Evolutionary conservation across 768 basidiomycete genomes (phyloP).

Genomic region (Pisolithus marmoratus): DNA sequence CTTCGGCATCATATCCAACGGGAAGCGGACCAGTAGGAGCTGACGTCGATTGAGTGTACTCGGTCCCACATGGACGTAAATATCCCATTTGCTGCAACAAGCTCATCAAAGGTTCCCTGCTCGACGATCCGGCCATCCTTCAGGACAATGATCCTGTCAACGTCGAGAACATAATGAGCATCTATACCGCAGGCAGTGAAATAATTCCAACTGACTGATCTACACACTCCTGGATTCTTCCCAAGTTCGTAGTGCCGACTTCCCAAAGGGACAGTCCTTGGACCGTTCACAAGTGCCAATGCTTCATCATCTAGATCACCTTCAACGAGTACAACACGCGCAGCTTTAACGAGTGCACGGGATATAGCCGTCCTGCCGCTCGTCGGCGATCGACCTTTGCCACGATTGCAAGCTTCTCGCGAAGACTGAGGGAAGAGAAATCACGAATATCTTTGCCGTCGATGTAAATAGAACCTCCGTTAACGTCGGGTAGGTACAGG

Average conservation of each 20-base stretch:
- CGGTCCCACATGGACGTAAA: constrained; percentile 89
- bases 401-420: constrained; percentile 83
- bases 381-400: constrained; percentile 62
- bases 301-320: constrained; percentile 16
- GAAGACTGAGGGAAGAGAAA: constrained; percentile 74
- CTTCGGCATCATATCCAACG: constrained; percentile 23
- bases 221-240: constrained; percentile 48
- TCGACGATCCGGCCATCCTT: constrained; percentile 88
- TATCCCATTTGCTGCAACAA: constrained; percentile 62
- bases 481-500: constrained; percentile 84
- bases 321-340: constrained; percentile 22
- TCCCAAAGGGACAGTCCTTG: constrained; percentile 27
- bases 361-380: constrained; percentile 19
- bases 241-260: constrained; percentile 11
- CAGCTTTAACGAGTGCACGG: constrained; percentile 18
- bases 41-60: constrained; percentile 62
- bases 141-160: constrained; percentile 76
- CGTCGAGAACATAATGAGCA: neutral
- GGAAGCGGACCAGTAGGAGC: constrained; percentile 28
- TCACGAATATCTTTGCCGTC: constrained; percentile 87
- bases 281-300: constrained; percentile 4
- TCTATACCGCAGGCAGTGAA: neutral
- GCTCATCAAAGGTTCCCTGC: constrained; percentile 71
- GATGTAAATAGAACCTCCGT: constrained; percentile 73
- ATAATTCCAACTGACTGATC: constrained; percentile 46